phyloP scores from a whole-genome alignment of 345 rosid species.

The Physaria fendleri region DNA sequence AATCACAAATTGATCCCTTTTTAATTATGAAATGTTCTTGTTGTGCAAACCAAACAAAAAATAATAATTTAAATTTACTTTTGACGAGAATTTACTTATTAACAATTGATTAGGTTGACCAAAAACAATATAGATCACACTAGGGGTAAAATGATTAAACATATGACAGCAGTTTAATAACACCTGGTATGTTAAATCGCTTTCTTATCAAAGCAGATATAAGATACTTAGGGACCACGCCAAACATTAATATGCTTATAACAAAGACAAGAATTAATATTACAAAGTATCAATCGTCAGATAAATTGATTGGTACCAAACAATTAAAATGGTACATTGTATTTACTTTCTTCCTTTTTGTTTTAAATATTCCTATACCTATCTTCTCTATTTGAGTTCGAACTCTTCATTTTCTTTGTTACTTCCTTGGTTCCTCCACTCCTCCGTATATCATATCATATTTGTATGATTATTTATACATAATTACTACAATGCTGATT shows the following conservation, averaged over 20 bases:
- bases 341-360: constrained; percentile 10
- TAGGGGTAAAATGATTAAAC: too few species aligned
- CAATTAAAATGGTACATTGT: constrained; percentile 22
- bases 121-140: too few species aligned
- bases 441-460: not conserved
- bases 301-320: constrained; percentile 22
- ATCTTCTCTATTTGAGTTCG: constrained; percentile 9
- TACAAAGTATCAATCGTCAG: constrained; percentile 5
- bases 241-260: not conserved
- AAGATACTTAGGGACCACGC: constrained; percentile 10
- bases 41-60: too few species aligned
- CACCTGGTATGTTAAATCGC: too few species aligned
- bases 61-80: too few species aligned
- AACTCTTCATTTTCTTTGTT: constrained; percentile 10
- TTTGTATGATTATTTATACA: not conserved
- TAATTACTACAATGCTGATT: too few species aligned
- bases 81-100: too few species aligned
- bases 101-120: too few species aligned
- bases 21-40: too few species aligned
- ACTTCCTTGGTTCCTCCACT: constrained; percentile 14
- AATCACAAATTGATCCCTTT: too few species aligned
- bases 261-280: not conserved
- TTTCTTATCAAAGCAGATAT: not conserved
- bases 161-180: too few species aligned
- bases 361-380: constrained; percentile 16